Evolutionary conservation across 352 stramenopile genomes (phyloP).

Genomic region (Phytophthora lateralis): DNA sequence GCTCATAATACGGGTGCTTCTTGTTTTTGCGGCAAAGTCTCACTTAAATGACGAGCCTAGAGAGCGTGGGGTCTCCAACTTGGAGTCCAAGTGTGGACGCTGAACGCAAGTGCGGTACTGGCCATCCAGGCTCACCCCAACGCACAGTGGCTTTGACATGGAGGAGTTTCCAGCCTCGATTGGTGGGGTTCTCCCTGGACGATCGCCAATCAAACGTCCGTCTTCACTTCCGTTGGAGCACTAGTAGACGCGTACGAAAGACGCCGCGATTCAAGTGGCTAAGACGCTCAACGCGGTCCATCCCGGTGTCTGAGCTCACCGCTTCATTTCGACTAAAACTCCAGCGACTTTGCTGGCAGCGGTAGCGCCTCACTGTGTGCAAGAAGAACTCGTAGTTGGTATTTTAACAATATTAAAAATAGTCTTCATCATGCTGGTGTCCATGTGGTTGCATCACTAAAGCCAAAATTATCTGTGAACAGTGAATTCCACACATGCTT

Average conservation of each 20-base stretch:
- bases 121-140: conserved; percentile 5
- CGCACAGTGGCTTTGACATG: conserved; percentile 6
- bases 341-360: not conserved
- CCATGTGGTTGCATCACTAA: too few relatives aligned
- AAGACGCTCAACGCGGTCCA: conserved; percentile 4
- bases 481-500: too few relatives aligned
- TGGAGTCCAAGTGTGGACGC: not conserved
- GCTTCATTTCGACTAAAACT: conserved; percentile 6
- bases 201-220: conserved; percentile 17
- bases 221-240: conserved; percentile 9
- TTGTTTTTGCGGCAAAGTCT: conserved; percentile 16
- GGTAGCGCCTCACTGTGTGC: not conserved
- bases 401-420: too few relatives aligned
- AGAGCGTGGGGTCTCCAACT: not conserved
- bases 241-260: conserved; percentile 8
- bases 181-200: not conserved
- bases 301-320: conserved; percentile 11
- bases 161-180: not conserved
- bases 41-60: conserved; percentile 13
- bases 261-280: conserved; percentile 7
- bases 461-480: too few relatives aligned
- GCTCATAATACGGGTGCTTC: not conserved
- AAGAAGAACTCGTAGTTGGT: not conserved
- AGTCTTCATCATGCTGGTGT: not conserved
- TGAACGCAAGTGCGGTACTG: conserved; percentile 1